Evolutionary conservation across 768 basidiomycete species (phyloP), one percentile per base, ranked within the genome.

Genomic region (Collybia nuda): DNA sequence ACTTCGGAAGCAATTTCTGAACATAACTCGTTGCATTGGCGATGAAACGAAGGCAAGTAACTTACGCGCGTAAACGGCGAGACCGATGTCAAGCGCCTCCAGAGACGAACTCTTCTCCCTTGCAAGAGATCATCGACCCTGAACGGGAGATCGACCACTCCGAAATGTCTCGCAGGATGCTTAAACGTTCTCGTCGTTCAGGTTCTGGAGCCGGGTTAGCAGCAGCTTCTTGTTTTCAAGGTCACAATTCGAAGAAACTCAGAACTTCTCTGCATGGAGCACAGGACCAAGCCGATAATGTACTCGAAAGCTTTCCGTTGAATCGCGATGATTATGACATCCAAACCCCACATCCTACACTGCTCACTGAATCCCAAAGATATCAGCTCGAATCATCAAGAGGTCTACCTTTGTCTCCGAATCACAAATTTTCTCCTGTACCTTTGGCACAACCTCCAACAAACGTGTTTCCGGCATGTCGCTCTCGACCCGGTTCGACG

Each of bases 31-130:
- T 29, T 47, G 15, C 39, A 26, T n/a, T n/a, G n/a, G n/a, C n/a
- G n/a, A 61, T 61, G 58, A 45, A 48, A 24, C 52, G 58, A 37
- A 59, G 57, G 46, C 56, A 50, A 18, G 47, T 60, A 5, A 62
- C 61, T 8, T 62, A 62, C 50, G 56, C 56, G 37, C 61, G 40
- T 15, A 59, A 44, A 46, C 35, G 49, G 3, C 52, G 53, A 35
- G 52, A 47, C 18, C 43, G 49, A 18, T 19, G 23, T 8, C 23
- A 36, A 23, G 15, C 24, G 11, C 21, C 29, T 8, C 24, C 35
- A 17, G 40, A 52, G 37, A 41, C 44, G 2, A 32, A n/a, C 22
- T 54, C 52, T 17, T 57, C 58, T 6, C 58, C 58, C 15, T 38
- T 51, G 12, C 38, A 42, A 18, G 38, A 51, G 7, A 52, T 55